Evolutionary conservation across 2,329 filamentous ascomycete species (phyloP).

Genomic region (Botrytis sinoallii): DNA sequence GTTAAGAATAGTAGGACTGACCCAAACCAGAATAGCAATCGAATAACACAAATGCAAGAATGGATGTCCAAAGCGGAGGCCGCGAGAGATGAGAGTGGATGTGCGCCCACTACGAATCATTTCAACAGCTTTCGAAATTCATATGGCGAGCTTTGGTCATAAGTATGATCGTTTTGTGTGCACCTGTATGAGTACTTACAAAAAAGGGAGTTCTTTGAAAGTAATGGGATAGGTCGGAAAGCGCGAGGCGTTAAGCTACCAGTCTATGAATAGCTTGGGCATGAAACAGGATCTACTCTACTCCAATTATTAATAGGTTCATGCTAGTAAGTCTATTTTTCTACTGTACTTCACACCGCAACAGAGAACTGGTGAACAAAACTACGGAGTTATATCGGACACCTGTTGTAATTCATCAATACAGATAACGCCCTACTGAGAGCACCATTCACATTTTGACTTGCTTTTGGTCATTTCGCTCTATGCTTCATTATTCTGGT

Average conservation of each 20-base stretch:
- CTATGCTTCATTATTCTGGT: not conserved
- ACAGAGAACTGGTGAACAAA: not conserved
- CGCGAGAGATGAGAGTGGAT: slow-evolving; percentile 53
- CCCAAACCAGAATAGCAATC: slow-evolving; percentile 51
- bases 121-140: slow-evolving; percentile 9
- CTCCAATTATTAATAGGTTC: not conserved
- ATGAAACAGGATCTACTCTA: not conserved
- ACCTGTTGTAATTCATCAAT: not conserved
- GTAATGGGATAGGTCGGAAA: not conserved
- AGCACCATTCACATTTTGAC: not conserved
- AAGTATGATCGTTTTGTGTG: not conserved
- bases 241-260: not conserved
- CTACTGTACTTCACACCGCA: not conserved
- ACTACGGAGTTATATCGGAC: not conserved
- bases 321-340: slow-evolving; percentile 3
- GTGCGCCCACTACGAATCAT: slow-evolving; percentile 34
- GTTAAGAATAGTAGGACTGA: slow-evolving; percentile 21
- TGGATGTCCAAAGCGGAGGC: slow-evolving; percentile 59
- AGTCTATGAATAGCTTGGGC: not conserved
- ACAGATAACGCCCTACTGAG: not conserved
- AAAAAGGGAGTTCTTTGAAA: not conserved
- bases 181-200: too few relatives aligned
- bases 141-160: slow-evolving; percentile 13
- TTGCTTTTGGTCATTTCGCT: not conserved
- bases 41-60: slow-evolving; percentile 62